These are phyloP conservation scores for Pythium utonaiense DNA, from an alignment of 352 stramenopile species.

Conservation along the genomic window DNA sequence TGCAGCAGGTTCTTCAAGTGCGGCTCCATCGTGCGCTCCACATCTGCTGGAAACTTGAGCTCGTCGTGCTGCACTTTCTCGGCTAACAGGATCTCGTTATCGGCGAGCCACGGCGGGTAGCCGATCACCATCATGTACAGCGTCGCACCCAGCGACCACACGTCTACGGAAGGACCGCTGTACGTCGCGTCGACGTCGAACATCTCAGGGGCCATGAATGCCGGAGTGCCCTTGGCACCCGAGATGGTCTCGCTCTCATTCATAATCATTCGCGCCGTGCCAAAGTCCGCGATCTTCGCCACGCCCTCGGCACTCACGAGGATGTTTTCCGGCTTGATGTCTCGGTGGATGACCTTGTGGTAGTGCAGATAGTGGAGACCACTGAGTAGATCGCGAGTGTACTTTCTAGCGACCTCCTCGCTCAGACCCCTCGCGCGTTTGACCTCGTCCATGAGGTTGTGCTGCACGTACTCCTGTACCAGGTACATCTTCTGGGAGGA, in stretches of 20 bases:
- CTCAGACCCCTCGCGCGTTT: constrained; percentile 56
- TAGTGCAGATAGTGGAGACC: constrained; percentile 92
- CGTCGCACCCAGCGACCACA: constrained; percentile 90
- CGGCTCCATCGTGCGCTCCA: constrained; percentile 70
- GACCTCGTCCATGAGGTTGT: constrained; percentile 91
- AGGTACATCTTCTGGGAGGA: constrained; percentile 94
- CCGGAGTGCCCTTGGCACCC: constrained; percentile 78
- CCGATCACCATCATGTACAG: constrained; percentile 92
- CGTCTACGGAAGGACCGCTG: constrained; percentile 74
- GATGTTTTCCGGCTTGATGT: constrained; percentile 97
- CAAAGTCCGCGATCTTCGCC: constrained; percentile 90
- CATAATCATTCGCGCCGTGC: constrained; percentile 88
- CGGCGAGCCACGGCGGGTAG: constrained; percentile 85
- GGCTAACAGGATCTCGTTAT: constrained; percentile 87
- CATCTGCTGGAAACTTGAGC: constrained; percentile 77
- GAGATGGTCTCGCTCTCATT: constrained; percentile 86
- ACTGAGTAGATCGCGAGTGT: constrained; percentile 86
- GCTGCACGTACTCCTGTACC: constrained; percentile 93
- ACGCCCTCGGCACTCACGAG: constrained; percentile 86
- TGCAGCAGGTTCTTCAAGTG: constrained; percentile 90
- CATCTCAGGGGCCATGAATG: constrained; percentile 92
- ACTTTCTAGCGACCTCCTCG: constrained; percentile 72
- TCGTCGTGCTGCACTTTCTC: constrained; percentile 86
- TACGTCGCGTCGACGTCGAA: constrained; percentile 90
- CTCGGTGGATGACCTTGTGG: constrained; percentile 93